Evolutionary conservation across 2,329 filamentous ascomycete species (phyloP).

Genomic region (Pseudogymnoascus sp.): DNA sequence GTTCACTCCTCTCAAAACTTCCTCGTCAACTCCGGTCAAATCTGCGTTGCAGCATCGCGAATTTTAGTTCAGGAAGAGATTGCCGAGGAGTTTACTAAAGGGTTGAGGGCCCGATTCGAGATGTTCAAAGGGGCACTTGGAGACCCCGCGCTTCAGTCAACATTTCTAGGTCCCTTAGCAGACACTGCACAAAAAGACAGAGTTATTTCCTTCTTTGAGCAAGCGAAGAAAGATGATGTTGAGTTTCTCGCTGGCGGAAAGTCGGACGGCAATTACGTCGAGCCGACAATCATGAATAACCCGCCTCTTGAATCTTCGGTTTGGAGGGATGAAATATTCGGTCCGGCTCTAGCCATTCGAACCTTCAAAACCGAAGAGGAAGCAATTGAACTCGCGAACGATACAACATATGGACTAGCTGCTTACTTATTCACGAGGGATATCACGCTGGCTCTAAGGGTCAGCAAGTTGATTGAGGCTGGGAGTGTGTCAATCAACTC

Average conservation of each 20-base stretch:
- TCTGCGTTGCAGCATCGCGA: slow-evolving; percentile 56
- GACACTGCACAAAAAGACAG: slow-evolving; percentile 41
- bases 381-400: slow-evolving; percentile 49
- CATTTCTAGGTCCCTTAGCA: slow-evolving; percentile 45
- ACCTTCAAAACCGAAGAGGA: slow-evolving; percentile 59
- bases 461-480: slow-evolving; percentile 59
- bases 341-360: slow-evolving; percentile 54
- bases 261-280: slow-evolving; percentile 58
- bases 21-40: slow-evolving; percentile 44
- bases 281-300: slow-evolving; percentile 55
- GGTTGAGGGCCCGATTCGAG: slow-evolving; percentile 43
- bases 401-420: slow-evolving; percentile 53
- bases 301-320: slow-evolving; percentile 47
- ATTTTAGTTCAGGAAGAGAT: slow-evolving; percentile 56
- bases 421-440: slow-evolving; percentile 63
- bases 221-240: slow-evolving; percentile 52
- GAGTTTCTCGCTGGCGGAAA: slow-evolving; percentile 45
- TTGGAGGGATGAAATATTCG: slow-evolving; percentile 52
- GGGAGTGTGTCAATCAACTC: slow-evolving; percentile 62
- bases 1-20: slow-evolving; percentile 46
- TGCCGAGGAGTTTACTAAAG: slow-evolving; percentile 50
- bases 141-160: slow-evolving; percentile 54
- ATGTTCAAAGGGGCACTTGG: slow-evolving; percentile 55
- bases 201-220: slow-evolving; percentile 52
- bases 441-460: slow-evolving; percentile 54